Conservation (phyloP, 2,329 filamentous ascomycete species). For the Lizonia empirigonia region DNA sequence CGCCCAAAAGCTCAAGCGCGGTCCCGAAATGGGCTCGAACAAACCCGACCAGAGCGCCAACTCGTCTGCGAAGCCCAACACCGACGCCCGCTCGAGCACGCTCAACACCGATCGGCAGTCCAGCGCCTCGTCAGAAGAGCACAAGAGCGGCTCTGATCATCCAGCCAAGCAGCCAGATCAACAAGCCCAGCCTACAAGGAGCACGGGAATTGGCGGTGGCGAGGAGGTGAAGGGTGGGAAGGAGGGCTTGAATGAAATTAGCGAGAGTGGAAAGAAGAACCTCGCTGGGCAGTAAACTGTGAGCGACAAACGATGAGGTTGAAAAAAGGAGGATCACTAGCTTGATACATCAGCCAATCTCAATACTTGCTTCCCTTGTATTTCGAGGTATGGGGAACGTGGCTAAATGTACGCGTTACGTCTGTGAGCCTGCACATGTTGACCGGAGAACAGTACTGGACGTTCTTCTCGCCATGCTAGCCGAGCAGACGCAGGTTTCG, state of each 20-base stretch:
- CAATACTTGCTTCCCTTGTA: not conserved
- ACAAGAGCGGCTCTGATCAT: conserved; percentile 41
- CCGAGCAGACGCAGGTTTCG: not conserved
- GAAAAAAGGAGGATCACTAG: not conserved
- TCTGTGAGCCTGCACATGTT: not conserved
- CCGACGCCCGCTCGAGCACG: conserved; percentile 29
- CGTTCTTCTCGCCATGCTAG: conserved; percentile 8
- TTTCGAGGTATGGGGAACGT: not conserved
- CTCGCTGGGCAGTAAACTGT: conserved; percentile 7
- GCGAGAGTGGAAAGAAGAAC: conserved; percentile 12
- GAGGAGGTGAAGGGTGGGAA: conserved; percentile 43
- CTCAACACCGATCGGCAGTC: conserved; percentile 41
- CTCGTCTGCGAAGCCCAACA: conserved; percentile 30
- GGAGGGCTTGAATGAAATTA: conserved; percentile 32
- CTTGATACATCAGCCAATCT: not conserved
- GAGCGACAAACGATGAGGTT: not conserved
- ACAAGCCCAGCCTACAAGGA: conserved; percentile 38
- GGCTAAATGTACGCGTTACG: not conserved
- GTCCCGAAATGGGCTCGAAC: conserved; percentile 25
- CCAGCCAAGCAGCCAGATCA: conserved; percentile 48
- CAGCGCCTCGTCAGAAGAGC: conserved; percentile 35
- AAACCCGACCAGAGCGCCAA: conserved; percentile 25
- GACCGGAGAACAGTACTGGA: not conserved
- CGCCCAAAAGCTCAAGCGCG: conserved; percentile 23
- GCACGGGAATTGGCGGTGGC: conserved; percentile 42